Evolutionary conservation across 352 stramenopile species (phyloP).

Genomic region (Pythium inflatum): DNA sequence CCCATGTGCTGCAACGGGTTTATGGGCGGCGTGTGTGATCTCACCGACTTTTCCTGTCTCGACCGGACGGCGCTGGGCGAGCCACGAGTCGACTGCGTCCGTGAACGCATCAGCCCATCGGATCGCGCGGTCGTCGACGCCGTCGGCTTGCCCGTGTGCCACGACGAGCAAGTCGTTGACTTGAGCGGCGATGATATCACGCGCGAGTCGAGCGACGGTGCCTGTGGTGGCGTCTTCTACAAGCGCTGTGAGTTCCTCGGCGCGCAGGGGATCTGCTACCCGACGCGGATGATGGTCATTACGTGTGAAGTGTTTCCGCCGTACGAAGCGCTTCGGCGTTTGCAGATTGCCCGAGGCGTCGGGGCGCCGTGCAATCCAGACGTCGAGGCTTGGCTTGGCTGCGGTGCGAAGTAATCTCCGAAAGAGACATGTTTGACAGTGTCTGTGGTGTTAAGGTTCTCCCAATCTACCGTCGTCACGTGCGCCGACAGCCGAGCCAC

Average conservation of each 20-base stretch:
- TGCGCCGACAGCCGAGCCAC: conserved; percentile 30
- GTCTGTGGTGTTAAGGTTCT: too few relatives aligned
- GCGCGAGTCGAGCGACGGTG: not conserved
- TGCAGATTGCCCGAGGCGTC: conserved; percentile 21
- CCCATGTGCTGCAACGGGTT: conserved; percentile 34
- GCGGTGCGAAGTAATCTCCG: too few relatives aligned
- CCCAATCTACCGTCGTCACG: not conserved
- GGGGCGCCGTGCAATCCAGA: conserved; percentile 20
- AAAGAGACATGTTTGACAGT: too few relatives aligned
- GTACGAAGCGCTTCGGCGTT: conserved; percentile 11
- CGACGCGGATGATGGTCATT: conserved; percentile 8
- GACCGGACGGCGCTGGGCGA: conserved; percentile 7
- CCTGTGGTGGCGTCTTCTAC: conserved; percentile 26
- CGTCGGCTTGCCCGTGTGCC: not conserved
- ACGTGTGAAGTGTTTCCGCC: not conserved
- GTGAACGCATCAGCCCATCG: not conserved
- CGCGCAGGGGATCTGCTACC: conserved; percentile 25
- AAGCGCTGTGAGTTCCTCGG: conserved; percentile 15
- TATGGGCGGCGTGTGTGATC: conserved; percentile 8
- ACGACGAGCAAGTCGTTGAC: conserved; percentile 7
- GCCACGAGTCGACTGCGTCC: conserved; percentile 6
- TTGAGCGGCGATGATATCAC: conserved; percentile 12
- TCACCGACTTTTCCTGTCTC: conserved; percentile 6
- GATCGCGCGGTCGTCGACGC: not conserved
- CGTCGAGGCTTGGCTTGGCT: conserved; percentile 28